phyloP scores from a whole-genome alignment of 495 filamentous ascomycete genomes.

The Xylaria nigripes region DNA sequence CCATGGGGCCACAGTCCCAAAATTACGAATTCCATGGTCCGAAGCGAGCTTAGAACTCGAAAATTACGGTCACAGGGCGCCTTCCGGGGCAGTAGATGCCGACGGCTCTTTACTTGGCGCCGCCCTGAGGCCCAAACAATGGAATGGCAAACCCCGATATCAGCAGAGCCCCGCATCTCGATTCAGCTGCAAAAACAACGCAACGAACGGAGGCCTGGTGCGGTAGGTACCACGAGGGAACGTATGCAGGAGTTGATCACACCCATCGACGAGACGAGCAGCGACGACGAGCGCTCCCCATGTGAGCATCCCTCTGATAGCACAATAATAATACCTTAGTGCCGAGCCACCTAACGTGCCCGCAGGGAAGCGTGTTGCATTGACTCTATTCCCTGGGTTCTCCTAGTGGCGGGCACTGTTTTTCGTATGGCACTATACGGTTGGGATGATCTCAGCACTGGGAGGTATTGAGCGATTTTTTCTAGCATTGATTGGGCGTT shows the following conservation, averaged over 20 bases:
- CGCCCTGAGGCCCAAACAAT: neutral
- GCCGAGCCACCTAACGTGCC: neutral
- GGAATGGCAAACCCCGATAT: neutral
- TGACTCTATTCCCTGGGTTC: conserved; percentile 9
- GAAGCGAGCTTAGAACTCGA: conserved; percentile 55
- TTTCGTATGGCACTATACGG: neutral
- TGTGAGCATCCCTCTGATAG: conserved; percentile 13
- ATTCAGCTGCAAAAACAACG: conserved; percentile 19
- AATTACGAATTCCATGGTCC: conserved; percentile 78
- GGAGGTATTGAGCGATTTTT: neutral
- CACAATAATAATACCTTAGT: neutral
- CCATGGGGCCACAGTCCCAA: conserved; percentile 56
- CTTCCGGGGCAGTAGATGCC: neutral
- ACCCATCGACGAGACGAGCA: conserved; percentile 25
- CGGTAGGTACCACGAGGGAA: conserved; percentile 11
- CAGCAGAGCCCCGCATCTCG: conserved; percentile 11
- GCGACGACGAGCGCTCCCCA: conserved; percentile 25
- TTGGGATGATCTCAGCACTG: neutral
- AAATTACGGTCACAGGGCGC: conserved; percentile 29
- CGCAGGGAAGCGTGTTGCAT: conserved; percentile 7
- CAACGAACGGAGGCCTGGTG: conserved; percentile 1
- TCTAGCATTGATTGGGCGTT: conserved; percentile 8
- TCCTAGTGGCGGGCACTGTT: neutral
- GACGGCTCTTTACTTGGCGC: neutral
- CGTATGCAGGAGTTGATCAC: conserved; percentile 23